Conservation (phyloP, 78 protist genomes). For the Goniomonas avonlea region DNA sequence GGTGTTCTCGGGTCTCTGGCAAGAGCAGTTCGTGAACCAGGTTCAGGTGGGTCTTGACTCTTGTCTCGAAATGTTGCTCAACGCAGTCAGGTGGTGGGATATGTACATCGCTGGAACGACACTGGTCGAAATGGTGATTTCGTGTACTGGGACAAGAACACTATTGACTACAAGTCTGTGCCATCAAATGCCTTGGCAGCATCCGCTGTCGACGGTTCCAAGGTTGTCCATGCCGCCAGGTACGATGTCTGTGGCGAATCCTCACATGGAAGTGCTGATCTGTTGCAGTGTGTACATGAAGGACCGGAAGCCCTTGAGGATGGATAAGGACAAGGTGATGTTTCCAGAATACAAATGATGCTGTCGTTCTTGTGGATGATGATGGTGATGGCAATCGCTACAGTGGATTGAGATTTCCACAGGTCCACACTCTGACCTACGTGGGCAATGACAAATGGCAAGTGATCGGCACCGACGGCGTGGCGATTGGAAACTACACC, state of each 20-base stretch:
- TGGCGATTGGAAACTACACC: background rate
- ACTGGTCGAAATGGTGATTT: background rate
- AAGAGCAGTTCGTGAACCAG: constrained; percentile 5
- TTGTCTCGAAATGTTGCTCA: no score
- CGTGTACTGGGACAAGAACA: background rate
- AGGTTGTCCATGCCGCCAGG: constrained; percentile 18
- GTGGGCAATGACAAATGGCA: background rate
- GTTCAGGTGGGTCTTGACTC: no score
- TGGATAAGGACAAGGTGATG: background rate
- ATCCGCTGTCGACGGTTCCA: constrained; percentile 4
- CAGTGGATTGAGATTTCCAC: no score
- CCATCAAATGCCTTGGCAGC: background rate
- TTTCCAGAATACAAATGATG: background rate
- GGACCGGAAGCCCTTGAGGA: background rate
- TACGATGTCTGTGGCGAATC: no score
- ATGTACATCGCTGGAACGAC: constrained; percentile 5
- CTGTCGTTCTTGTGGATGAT: no score
- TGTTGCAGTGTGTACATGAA: no score
- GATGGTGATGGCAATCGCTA: no score
- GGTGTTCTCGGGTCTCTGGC: constrained; percentile 6
- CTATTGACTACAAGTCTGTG: background rate
- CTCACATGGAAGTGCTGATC: no score
- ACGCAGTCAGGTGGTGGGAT: constrained; percentile 32
- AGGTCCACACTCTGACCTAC: no score
- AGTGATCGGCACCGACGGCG: background rate